phyloP scores from a whole-genome alignment of 768 basidiomycete species.

The Hemileccinum impolitum region DNA sequence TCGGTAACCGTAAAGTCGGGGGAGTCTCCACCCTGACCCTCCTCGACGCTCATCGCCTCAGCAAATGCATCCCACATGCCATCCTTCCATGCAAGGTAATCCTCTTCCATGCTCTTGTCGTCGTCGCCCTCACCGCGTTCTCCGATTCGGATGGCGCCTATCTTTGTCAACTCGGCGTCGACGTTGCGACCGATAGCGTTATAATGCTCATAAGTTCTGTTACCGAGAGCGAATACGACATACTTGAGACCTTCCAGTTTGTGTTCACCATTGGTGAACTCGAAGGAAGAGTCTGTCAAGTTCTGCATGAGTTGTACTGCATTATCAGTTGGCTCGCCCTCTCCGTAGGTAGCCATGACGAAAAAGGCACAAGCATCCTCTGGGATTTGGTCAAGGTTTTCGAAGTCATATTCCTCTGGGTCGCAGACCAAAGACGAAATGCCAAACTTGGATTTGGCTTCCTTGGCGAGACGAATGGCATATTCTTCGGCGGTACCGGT shows the following conservation, averaged over 20 bases:
- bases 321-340: conserved; percentile 98
- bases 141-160: conserved; percentile 84
- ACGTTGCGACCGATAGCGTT: conserved; percentile 83
- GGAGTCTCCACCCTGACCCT: conserved; percentile 92
- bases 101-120: conserved; percentile 99
- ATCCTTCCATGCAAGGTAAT: conserved; percentile 99
- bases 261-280: conserved; percentile 78
- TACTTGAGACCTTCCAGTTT: conserved; percentile 85
- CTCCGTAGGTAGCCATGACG: conserved; percentile 97
- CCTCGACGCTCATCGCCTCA: conserved; percentile 81
- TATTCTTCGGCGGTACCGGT: conserved; percentile 99
- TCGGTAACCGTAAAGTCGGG: conserved; percentile 93
- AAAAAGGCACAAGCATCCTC: conserved; percentile 89
- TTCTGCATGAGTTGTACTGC: conserved; percentile 94
- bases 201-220: conserved; percentile 95
- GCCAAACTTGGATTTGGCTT: conserved; percentile 95
- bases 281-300: conserved; percentile 80
- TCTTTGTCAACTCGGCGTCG: conserved; percentile 66
- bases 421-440: conserved; percentile 95
- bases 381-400: conserved; percentile 88
- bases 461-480: conserved; percentile 95
- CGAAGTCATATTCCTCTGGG: conserved; percentile 98
- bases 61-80: conserved; percentile 93
- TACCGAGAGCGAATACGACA: conserved; percentile 91
- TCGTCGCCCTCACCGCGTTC: conserved; percentile 96